These are phyloP conservation scores for Gliomastix tumulicola DNA, from an alignment of 2,329 filamentous ascomycete species.

Conservation along the genomic window DNA sequence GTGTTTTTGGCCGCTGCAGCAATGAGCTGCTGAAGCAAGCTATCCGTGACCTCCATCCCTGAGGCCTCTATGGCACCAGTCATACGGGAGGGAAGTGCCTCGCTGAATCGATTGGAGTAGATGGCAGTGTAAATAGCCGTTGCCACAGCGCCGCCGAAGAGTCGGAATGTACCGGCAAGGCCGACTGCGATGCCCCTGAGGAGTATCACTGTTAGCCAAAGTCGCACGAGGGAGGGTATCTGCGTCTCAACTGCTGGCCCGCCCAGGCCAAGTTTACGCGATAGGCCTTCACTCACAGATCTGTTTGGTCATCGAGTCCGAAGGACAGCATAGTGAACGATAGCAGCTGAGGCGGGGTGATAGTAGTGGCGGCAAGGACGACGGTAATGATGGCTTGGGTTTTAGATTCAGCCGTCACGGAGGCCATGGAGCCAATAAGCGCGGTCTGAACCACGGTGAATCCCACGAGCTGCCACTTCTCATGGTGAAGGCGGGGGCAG, in stretches of 20 bases:
- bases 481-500: slow-evolving; percentile 20
- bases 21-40: slow-evolving; percentile 11
- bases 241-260: too few relatives aligned
- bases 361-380: slow-evolving; percentile 17
- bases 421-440: slow-evolving; percentile 24
- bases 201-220: neutral
- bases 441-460: slow-evolving; percentile 23
- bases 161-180: slow-evolving; percentile 25
- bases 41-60: slow-evolving; percentile 11
- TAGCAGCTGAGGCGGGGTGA: slow-evolving; percentile 21
- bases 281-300: slow-evolving; percentile 18
- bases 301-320: slow-evolving; percentile 22
- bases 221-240: neutral
- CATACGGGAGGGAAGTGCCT: slow-evolving; percentile 12
- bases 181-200: slow-evolving; percentile 24
- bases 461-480: slow-evolving; percentile 25
- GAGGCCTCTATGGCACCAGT: slow-evolving; percentile 10
- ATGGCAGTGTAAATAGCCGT: slow-evolving; percentile 29
- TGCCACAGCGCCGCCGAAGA: slow-evolving; percentile 26
- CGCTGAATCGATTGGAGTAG: slow-evolving; percentile 17
- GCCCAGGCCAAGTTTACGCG: too few relatives aligned
- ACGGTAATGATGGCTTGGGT: slow-evolving; percentile 24
- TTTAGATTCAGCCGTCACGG: slow-evolving; percentile 19
- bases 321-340: slow-evolving; percentile 25
- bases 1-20: slow-evolving; percentile 20